Base-by-base conservation (phyloP, 2,329 filamentous ascomycete genomes). In the Neophaeococcomyces aloes region DNA sequence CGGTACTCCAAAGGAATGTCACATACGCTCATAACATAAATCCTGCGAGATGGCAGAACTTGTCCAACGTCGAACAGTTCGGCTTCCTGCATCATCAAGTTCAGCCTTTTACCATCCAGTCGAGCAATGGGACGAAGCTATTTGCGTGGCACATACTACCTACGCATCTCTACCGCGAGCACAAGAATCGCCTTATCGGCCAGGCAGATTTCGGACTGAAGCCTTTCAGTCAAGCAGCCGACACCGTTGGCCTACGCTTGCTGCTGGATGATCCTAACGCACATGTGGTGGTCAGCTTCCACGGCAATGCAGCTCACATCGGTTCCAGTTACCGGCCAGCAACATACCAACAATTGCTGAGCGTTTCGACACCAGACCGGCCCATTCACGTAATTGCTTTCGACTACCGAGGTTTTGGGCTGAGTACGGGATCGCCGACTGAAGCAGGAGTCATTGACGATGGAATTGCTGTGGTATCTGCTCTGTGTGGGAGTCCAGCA, bases 91-190 rank as follows among this genome's bases (percentile, higher is more conserved):
- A 48, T 29, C 47, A 51, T 35, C 89, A 96, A 65, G 83, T 94
- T 2, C 87, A 86, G 4, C 84, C 89, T 0, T 95, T 96, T 61
- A 78, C 76, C 37, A 65, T 96, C 29, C 66, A 65, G 3, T 91
- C 86, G 0, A 68, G 77, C 1, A 88, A 95, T 60, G 77, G 79
- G 30, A 81, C 88, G 61, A 77, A 69, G 2, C 66, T 96, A 14
- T 93, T 91, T 58, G 84, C 83, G 19, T 96, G 89, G 89, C 89
- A 95, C 58, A 74, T 96, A 43, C 67, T 95, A 38, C 89, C 89
- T 0, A 64, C 93, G 5, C 78, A 81, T 40, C 67, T 86, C 0
- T 94, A 93, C 60, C 69, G 78, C 5, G 71, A 81, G 52, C 74
- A 94, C 54, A 83, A 93, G 56, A 11, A 66, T 93, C 10, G 65